phyloP scores from a whole-genome alignment of 192 early-diverging fungal species.

The Coemansia sp. region DNA sequence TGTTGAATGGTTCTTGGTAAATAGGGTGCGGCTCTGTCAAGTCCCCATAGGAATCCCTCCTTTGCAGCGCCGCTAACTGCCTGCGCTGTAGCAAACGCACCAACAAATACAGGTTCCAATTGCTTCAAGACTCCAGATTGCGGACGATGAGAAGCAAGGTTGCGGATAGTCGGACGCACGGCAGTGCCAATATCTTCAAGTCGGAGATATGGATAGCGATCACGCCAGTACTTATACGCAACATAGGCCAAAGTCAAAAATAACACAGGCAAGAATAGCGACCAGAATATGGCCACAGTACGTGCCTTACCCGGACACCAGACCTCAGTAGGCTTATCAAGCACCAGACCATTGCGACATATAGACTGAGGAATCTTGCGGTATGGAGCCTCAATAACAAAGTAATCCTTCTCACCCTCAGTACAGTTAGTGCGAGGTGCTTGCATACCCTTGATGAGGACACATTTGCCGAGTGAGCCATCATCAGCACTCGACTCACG shows the following conservation, averaged over 20 bases:
- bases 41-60: conserved; percentile 34
- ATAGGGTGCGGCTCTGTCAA: conserved; percentile 48
- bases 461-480: conserved; percentile 56
- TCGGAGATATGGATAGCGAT: conserved; percentile 41
- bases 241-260: conserved; percentile 40
- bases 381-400: conserved; percentile 79
- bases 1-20: conserved; percentile 37
- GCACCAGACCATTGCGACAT: conserved; percentile 72
- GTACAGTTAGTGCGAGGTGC: conserved; percentile 60
- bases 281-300: conserved; percentile 39
- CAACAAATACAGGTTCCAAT: conserved; percentile 43
- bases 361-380: conserved; percentile 83
- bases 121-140: conserved; percentile 29
- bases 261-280: conserved; percentile 32
- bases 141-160: conserved; percentile 5
- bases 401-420: conserved; percentile 56
- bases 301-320: conserved; percentile 67
- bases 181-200: conserved; percentile 44
- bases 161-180: conserved; percentile 27
- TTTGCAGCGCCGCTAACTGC: conserved; percentile 32
- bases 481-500: conserved; percentile 48
- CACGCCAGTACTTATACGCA: conserved; percentile 41
- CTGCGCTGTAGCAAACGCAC: conserved; percentile 32
- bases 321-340: conserved; percentile 57
- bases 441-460: conserved; percentile 59